phyloP scores from a whole-genome alignment of 352 stramenopile genomes.

The Globisporangium canariense region DNA sequence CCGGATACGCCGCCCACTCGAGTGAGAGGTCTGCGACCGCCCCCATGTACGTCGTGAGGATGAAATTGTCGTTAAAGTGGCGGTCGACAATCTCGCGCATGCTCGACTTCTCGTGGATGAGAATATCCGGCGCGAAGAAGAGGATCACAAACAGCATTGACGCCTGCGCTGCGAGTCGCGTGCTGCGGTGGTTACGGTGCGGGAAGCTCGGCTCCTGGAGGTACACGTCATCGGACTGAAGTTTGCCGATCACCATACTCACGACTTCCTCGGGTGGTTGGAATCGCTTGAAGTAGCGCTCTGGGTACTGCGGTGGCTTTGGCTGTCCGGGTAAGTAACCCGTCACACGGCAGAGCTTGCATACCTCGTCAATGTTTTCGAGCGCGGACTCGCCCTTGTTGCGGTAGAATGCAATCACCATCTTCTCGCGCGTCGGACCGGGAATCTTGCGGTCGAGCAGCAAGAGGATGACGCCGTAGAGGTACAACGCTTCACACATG shows the following conservation, averaged over 20 bases:
- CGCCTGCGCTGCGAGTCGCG: conserved; percentile 86
- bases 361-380: conserved; percentile 91
- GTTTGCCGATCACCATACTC: conserved; percentile 90
- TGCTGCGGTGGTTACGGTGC: conserved; percentile 90
- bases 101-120: conserved; percentile 89
- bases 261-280: conserved; percentile 86
- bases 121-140: conserved; percentile 91
- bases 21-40: conserved; percentile 90
- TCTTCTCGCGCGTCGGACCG: conserved; percentile 86
- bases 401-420: conserved; percentile 89
- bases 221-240: conserved; percentile 95
- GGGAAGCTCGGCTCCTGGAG: conserved; percentile 90
- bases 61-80: conserved; percentile 97
- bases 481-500: conserved; percentile 92
- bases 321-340: conserved; percentile 83
- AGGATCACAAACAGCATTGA: conserved; percentile 95
- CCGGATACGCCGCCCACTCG: conserved; percentile 90
- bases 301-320: conserved; percentile 84
- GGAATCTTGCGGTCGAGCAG: conserved; percentile 92
- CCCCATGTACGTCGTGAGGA: conserved; percentile 94
- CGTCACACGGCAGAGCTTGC: conserved; percentile 88
- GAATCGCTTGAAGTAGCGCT: conserved; percentile 88
- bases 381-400: conserved; percentile 87
- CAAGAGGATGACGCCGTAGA: conserved; percentile 94
- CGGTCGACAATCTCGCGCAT: conserved; percentile 95